phyloP scores from a whole-genome alignment of 768 basidiomycete genomes.

The Boletus rufocinnamomeus region DNA sequence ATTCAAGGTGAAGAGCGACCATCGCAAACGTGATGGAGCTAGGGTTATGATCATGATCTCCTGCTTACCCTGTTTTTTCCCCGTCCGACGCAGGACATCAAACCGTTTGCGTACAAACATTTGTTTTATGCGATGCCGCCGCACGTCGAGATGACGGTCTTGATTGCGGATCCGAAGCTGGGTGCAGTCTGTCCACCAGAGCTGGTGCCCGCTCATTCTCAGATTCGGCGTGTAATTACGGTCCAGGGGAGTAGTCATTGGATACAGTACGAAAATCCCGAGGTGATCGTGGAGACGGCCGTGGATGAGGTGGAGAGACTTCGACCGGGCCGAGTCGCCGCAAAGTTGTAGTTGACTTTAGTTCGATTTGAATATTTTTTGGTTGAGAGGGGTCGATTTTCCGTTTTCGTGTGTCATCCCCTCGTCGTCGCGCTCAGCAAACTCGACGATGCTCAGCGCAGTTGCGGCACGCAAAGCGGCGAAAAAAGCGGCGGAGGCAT shows the following conservation, averaged over 20 bases:
- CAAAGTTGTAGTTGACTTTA: neutral
- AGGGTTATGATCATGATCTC: neutral
- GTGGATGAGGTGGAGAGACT: slow-evolving; percentile 15
- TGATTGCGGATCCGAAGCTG: slow-evolving; percentile 15
- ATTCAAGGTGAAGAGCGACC: slow-evolving; percentile 6
- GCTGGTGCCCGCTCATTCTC: slow-evolving; percentile 3
- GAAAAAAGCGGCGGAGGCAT: slow-evolving; percentile 34
- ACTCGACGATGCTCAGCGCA: slow-evolving; percentile 60
- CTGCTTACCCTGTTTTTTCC: neutral
- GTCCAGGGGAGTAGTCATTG: slow-evolving; percentile 18
- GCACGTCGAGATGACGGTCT: slow-evolving; percentile 18
- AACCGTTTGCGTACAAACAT: slow-evolving; percentile 16
- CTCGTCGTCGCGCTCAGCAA: neutral
- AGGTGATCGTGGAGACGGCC: slow-evolving; percentile 5
- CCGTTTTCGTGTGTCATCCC: slow-evolving; percentile 2
- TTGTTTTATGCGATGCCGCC: slow-evolving; percentile 11
- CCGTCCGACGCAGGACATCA: slow-evolving; percentile 12
- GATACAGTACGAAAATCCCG: slow-evolving; percentile 17
- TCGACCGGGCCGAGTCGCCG: neutral
- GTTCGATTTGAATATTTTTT: neutral
- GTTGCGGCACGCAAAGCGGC: slow-evolving; percentile 71
- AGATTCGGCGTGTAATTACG: slow-evolving; percentile 1
- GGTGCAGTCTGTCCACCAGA: slow-evolving; percentile 8
- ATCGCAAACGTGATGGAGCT: no score
- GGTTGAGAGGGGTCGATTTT: slow-evolving; percentile 1